Base-by-base conservation (phyloP, 2,329 filamentous ascomycete species). In the Ceratocystis eucalypticola region DNA sequence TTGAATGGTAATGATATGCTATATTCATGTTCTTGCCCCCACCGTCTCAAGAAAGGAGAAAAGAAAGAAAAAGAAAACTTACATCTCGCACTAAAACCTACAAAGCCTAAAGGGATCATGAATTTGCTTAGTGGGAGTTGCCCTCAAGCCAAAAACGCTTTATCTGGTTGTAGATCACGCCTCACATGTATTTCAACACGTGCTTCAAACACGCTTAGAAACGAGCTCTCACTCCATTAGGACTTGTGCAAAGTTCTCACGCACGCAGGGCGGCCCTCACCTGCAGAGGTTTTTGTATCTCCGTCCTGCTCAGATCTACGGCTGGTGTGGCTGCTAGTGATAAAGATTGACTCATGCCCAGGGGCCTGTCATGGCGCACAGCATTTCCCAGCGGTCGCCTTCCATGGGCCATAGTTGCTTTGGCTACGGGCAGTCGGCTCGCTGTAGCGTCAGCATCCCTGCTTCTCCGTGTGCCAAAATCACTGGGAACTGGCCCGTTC, bases 401-500 rank as follows among this genome's bases (percentile, higher is more conserved):
- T 37, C 28, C 15, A 20, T n/a, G 6, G 2, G 55, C 15, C 25
- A 15, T 30, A 20, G 28, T n/a, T 25, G 25, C 30, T 30, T 59
- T 59, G 28, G 55, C 55, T n/a, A 59, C 55, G 2, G 55, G 55
- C 17, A 59, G 28, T 8, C 55, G 55, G 30, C 55, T 59, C 5
- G 17, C 28, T 10, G 30, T 20, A 20, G 15, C 55, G 3, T 59
- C 55, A 8, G 15, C 28, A 8, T 7, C 55, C 55, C 33, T 59
- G 15, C n/a, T 59, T 59, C 55, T 33, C 8, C 30, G 55, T 30
- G n/a, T 59, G 6, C 30, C 28, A n/a, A 17, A 3, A 8, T 37
- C 30, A 5, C 17, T 20, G n/a, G 28, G 17, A n/a, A 30, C 28
- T 22, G 41, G 25, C 33, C 65, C 65, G 65, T 66, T 66, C 37